phyloP scores from a whole-genome alignment of 345 rosid genomes.

The Cardiospermum halicacabum region DNA sequence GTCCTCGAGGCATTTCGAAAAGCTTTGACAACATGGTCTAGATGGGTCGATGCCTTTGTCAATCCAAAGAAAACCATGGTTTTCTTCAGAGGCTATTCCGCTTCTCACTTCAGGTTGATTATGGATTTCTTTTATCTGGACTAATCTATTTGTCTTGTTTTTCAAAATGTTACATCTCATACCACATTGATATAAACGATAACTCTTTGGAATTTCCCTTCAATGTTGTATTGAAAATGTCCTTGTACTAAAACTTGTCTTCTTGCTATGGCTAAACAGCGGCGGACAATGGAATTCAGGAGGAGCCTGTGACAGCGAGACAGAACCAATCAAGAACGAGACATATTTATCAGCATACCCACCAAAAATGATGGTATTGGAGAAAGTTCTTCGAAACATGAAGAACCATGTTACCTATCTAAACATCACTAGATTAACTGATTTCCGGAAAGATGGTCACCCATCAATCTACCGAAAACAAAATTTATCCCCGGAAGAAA shows the following conservation, averaged over 20 bases:
- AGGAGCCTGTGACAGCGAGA: constrained; percentile 81
- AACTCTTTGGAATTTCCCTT: neutral
- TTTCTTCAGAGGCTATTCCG: constrained; percentile 89
- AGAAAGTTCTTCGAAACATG: constrained; percentile 69
- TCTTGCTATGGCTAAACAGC: too few relatives aligned
- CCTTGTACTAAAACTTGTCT: neutral
- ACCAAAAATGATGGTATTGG: constrained; percentile 73
- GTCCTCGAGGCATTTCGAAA: constrained; percentile 86
- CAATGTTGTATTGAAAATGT: neutral
- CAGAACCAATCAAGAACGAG: constrained; percentile 75
- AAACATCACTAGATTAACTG: constrained; percentile 77
- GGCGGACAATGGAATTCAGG: constrained; percentile 99
- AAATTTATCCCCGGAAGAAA: constrained; percentile 37
- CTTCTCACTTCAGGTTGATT: constrained; percentile 83
- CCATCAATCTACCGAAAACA: constrained; percentile 82
- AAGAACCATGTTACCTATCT: constrained; percentile 73
- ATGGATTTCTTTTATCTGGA: neutral
- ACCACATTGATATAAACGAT: neutral
- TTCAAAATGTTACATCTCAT: neutral
- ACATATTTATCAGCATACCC: constrained; percentile 67
- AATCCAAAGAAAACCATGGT: constrained; percentile 63
- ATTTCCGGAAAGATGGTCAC: constrained; percentile 90
- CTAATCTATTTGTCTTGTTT: neutral
- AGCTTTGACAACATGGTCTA: constrained; percentile 86
- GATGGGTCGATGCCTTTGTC: constrained; percentile 82